Conservation (phyloP, 23 red algal species). For the Agarophyton chilense region DNA sequence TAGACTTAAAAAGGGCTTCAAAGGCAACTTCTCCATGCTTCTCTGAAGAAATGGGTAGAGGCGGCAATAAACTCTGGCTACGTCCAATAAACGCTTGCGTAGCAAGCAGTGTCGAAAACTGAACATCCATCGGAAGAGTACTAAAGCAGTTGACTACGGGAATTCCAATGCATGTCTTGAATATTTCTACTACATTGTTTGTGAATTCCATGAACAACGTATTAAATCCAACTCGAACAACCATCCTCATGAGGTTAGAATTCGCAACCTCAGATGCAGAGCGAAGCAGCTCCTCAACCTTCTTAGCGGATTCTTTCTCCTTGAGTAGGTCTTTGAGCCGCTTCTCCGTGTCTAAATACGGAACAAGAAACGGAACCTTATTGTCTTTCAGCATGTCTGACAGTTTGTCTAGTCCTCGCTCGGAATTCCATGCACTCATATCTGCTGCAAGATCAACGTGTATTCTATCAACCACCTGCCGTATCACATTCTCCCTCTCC, state of each 20-base stretch:
- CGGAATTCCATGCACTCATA: slow-evolving; percentile 35
- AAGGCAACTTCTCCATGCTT: slow-evolving; percentile 61
- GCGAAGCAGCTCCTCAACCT: slow-evolving; percentile 39
- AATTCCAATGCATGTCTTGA: slow-evolving; percentile 14
- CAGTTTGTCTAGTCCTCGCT: slow-evolving; percentile 29
- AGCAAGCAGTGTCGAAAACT: slow-evolving; percentile 41
- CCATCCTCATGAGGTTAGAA: slow-evolving; percentile 25
- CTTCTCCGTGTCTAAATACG: slow-evolving; percentile 11
- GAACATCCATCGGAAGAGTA: slow-evolving; percentile 16
- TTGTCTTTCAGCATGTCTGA: slow-evolving; percentile 33
- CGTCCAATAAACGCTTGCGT: slow-evolving; percentile 38
- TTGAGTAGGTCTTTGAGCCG: slow-evolving; percentile 26
- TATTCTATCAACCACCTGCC: slow-evolving; percentile 4
- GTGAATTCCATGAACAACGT: slow-evolving; percentile 35
- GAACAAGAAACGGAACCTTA: slow-evolving; percentile 37
- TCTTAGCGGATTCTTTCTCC: background rate
- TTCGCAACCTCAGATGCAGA: background rate
- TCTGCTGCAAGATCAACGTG: slow-evolving; percentile 45
- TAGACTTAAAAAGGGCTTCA: slow-evolving; percentile 58
- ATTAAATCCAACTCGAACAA: slow-evolving; percentile 42
- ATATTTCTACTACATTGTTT: slow-evolving; percentile 25
- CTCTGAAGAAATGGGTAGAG: background rate
- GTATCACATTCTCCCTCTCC: background rate
- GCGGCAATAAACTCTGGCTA: slow-evolving; percentile 21
- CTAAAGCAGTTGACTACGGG: slow-evolving; percentile 13